Evolutionary conservation across 148 eudicot species (phyloP).

Genomic region (Agrostemma githago): DNA sequence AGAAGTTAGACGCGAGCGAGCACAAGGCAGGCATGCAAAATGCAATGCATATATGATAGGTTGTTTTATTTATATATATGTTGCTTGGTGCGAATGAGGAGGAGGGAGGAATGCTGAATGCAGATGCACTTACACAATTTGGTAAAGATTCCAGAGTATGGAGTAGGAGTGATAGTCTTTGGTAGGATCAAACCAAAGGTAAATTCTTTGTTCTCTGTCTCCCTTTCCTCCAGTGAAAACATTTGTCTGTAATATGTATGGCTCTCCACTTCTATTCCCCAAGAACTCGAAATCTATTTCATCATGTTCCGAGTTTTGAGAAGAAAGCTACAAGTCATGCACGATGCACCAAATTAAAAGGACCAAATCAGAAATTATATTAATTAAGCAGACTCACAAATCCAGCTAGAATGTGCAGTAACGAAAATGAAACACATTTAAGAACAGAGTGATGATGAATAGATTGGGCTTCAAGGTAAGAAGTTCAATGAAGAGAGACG

Average conservation of each 20-base stretch:
- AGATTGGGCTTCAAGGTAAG: neutral
- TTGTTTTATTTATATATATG: too few species aligned
- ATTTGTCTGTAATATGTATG: constrained; percentile 58
- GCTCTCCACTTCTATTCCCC: constrained; percentile 48
- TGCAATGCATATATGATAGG: neutral
- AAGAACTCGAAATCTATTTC: constrained; percentile 53
- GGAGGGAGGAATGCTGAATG: neutral
- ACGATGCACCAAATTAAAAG: neutral
- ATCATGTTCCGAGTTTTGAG: constrained; percentile 50
- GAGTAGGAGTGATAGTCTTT: constrained; percentile 46
- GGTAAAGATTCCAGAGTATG: constrained; percentile 53
- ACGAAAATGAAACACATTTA: neutral
- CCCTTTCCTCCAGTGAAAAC: constrained; percentile 63
- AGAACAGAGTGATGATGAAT: neutral
- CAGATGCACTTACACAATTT: constrained; percentile 43
- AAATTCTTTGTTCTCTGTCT: constrained; percentile 54
- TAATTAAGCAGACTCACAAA: too few species aligned
- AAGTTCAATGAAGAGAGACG: neutral
- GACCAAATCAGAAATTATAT: constrained; percentile 3
- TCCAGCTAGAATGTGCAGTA: too few species aligned
- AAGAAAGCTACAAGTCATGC: constrained; percentile 35
- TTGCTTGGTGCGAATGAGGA: neutral
- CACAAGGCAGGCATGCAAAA: neutral
- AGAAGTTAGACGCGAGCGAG: neutral
- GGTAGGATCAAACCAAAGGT: constrained; percentile 62